Conservation (phyloP, 2,329 filamentous ascomycete genomes). For the Hypoxylon sp. region DNA sequence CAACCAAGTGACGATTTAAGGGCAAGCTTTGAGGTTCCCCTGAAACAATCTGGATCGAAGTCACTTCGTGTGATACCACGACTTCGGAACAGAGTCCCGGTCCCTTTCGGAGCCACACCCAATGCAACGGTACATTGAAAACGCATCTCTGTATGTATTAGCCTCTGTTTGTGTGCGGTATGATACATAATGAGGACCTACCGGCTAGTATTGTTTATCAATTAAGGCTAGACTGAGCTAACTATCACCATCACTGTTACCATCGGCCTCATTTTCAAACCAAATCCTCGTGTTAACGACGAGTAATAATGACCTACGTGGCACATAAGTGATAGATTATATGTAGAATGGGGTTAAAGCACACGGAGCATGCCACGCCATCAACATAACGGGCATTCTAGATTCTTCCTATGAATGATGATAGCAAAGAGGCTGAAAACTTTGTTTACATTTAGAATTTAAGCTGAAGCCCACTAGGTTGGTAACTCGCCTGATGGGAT, state of each 20-base stretch:
- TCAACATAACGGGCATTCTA: slow-evolving; percentile 4
- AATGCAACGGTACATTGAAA: slow-evolving; percentile 35
- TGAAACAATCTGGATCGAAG: slow-evolving; percentile 47
- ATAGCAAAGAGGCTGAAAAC: slow-evolving; percentile 24
- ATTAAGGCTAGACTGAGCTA: slow-evolving; percentile 35
- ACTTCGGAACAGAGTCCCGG: slow-evolving; percentile 45
- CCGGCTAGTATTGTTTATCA: slow-evolving; percentile 15
- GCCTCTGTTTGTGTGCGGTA: background rate
- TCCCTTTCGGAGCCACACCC: slow-evolving; percentile 28
- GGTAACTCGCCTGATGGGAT: background rate
- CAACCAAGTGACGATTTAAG: slow-evolving; percentile 37
- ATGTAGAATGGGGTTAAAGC: background rate
- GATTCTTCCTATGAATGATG: background rate
- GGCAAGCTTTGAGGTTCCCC: slow-evolving; percentile 33
- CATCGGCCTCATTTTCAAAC: slow-evolving; percentile 38
- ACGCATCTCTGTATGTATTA: slow-evolving; percentile 6
- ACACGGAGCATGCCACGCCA: slow-evolving; percentile 3
- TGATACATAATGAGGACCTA: slow-evolving; percentile 17
- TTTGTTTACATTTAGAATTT: background rate
- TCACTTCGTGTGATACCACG: slow-evolving; percentile 44
- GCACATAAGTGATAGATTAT: background rate
- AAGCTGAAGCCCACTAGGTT: background rate
- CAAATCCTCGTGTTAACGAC: slow-evolving; percentile 24
- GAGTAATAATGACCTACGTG: slow-evolving; percentile 16
- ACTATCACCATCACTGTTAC: slow-evolving; percentile 39